Evolutionary conservation across 2,329 filamentous ascomycete genomes (phyloP), one percentile per base, ranked within the genome.

Genomic region (Venturia oleaginea): DNA sequence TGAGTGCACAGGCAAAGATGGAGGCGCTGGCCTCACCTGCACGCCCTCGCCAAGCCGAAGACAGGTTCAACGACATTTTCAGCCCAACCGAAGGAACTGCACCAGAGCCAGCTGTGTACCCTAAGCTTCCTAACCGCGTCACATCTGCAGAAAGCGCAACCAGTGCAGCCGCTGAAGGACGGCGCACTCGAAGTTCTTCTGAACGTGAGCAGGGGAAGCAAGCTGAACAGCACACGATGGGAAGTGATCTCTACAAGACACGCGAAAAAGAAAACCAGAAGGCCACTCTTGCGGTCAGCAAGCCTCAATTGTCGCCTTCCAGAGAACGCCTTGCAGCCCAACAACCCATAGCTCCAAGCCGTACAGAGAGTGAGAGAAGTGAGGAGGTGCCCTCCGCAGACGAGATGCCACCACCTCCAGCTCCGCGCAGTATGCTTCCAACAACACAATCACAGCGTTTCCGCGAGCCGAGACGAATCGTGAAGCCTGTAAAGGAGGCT

Each of bases 211-310:
- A 87, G 69, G 89, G 86, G 71, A 71, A 74, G 32, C 74, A 74
- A 62, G 84, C 89, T 64, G 86, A 89, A 68, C 81, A 84, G 55
- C 83, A 84, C 68, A 81, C 81, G 30, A 79, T 84, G 68, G 83
- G 81, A 19, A 85, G 86, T 27, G 87, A 85, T 70, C 77, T 89
- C 3, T 86, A 89, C 68, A 89, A 86, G 70, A 84, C 83, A 54
- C 84, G 88, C 10, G 84, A 86, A 69, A 87, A 88, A 74, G 87
- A 91, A 71, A 81, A 87, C 6, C 84, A 88, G 68, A 90, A 89
- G 72, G 88, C 84, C 46, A 72, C 72, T 30, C 70, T 74, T 59
- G 71, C 73, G 40, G 74, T 74, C 66, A 70, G 74, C 27, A 70
- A 73, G 38, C 73, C 73, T 59, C 70, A 74, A 40, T 69, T 73